phyloP scores from a whole-genome alignment of 345 rosid species.

The Hibiscus trionum region DNA sequence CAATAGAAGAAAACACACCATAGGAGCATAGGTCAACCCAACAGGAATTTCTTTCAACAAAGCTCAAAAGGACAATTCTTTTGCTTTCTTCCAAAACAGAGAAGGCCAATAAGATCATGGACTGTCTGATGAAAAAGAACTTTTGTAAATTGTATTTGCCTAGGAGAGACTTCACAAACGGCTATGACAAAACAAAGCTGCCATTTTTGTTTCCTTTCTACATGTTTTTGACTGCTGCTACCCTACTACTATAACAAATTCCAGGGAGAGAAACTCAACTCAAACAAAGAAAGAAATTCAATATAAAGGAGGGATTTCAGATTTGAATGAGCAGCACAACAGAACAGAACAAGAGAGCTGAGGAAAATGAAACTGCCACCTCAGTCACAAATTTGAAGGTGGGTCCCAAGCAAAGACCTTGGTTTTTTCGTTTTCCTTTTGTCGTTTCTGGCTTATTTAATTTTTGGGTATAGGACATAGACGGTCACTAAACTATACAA shows the following conservation, averaged over 20 bases:
- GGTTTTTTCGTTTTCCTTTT: conserved; percentile 16
- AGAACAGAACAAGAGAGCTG: neutral
- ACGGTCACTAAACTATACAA: no score
- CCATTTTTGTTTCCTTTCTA: conserved; percentile 6
- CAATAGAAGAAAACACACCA: no score
- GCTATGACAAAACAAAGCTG: conserved; percentile 40
- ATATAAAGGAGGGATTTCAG: neutral
- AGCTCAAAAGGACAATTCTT: neutral
- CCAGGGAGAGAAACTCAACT: conserved; percentile 6
- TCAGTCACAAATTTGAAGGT: conserved; percentile 53
- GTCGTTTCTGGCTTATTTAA: neutral
- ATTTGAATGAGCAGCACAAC: conserved; percentile 7
- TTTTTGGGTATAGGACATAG: no score
- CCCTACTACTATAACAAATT: neutral
- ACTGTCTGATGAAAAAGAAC: conserved; percentile 20
- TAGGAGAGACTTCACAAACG: conserved; percentile 37
- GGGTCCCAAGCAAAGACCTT: conserved; percentile 58
- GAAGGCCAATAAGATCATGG: conserved; percentile 9
- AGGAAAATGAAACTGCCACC: conserved; percentile 50
- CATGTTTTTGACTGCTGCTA: neutral
- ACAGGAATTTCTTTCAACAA: no score
- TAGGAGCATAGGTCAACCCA: no score
- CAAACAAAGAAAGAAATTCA: neutral
- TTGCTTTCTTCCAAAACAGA: neutral
- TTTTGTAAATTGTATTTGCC: conserved; percentile 22